Conservation (phyloP, 225 moss, liverwort and hornwort species). For the Pleurozium schreberi region DNA sequence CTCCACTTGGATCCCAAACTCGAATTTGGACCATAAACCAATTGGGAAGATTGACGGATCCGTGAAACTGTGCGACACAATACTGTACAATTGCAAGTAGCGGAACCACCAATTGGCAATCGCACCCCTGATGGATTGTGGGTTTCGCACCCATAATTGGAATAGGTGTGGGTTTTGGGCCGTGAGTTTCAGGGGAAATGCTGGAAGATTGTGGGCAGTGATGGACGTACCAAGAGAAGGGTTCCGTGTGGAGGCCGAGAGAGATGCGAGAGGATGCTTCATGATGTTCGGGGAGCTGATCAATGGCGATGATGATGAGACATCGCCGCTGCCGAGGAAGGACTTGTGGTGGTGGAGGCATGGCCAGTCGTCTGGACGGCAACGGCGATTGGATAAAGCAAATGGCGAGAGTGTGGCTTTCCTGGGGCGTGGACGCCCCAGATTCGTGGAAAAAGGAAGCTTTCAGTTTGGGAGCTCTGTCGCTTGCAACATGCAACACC, state of each 20-base stretch:
- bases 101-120: not conserved
- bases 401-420: not conserved
- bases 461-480: not conserved
- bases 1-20: not conserved
- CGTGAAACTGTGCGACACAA: not conserved
- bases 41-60: not conserved
- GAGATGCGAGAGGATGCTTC: not conserved
- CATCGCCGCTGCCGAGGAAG: not conserved
- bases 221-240: not conserved
- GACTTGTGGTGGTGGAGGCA: not conserved
- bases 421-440: not conserved
- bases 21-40: not conserved
- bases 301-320: not conserved
- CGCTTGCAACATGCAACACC: not conserved
- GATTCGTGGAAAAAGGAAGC: not conserved
- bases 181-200: not conserved
- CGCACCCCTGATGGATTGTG: not conserved
- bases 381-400: not conserved
- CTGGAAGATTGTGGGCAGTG: not conserved
- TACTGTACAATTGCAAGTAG: not conserved
- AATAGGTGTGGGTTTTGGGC: not conserved
- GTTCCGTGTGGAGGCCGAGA: not conserved
- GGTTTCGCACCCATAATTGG: not conserved
- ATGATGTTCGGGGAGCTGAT: not conserved
- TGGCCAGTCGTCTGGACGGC: not conserved